These are phyloP conservation scores for Whalleya microplaca DNA, from an alignment of 2,329 filamentous ascomycete genomes.

Conservation along the genomic window DNA sequence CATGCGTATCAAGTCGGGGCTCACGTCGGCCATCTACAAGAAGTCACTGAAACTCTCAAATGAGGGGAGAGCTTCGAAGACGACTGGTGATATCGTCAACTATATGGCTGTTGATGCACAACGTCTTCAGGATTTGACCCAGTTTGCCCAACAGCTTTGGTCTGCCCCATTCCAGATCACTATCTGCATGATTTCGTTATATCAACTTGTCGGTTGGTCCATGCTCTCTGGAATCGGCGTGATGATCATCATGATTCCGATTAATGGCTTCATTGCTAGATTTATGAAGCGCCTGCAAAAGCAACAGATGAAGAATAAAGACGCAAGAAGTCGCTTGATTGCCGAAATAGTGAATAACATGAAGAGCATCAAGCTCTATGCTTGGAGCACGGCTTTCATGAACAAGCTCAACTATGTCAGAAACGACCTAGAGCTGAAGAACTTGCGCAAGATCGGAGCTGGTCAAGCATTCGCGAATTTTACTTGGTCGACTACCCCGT, in stretches of 20 bases:
- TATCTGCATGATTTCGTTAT: conserved; percentile 93
- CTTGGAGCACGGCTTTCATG: conserved; percentile 97
- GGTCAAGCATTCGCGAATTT: conserved; percentile 95
- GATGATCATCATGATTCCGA: conserved; percentile 96
- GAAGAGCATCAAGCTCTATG: conserved; percentile 99
- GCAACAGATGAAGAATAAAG: conserved; percentile 98
- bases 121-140: conserved; percentile 89
- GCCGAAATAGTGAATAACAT: conserved; percentile 99
- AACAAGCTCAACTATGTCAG: conserved; percentile 94
- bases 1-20: conserved; percentile 92
- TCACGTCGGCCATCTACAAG: conserved; percentile 89
- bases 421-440: conserved; percentile 95
- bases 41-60: conserved; percentile 92
- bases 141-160: conserved; percentile 95
- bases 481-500: conserved; percentile 96
- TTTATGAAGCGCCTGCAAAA: conserved; percentile 96
- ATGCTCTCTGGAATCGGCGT: conserved; percentile 95
- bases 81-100: conserved; percentile 97
- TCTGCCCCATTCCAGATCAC: conserved; percentile 96
- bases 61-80: conserved; percentile 85
- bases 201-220: conserved; percentile 90
- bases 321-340: conserved; percentile 88
- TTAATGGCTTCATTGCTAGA: conserved; percentile 89
- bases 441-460: conserved; percentile 92
- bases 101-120: conserved; percentile 99